Evolutionary conservation across 2,329 filamentous ascomycete genomes (phyloP), one percentile per base, ranked within the genome.

Genomic region (Aspergillus thermomutatus): DNA sequence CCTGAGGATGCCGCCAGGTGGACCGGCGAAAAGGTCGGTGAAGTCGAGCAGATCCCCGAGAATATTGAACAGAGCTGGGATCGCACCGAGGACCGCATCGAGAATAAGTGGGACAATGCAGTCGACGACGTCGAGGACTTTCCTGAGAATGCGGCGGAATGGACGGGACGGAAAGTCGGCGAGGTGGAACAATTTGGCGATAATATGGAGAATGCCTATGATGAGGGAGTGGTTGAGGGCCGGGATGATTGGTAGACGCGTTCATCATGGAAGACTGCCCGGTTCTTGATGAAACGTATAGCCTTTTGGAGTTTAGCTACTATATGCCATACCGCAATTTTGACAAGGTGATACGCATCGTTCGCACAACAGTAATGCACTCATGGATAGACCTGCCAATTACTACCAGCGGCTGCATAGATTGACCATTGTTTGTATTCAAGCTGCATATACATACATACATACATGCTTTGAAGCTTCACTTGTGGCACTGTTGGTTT

Each of bases 121-220:
- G 69, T 70, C 11, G 59, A 72, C 3, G 65, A 68, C 47, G 70
- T 75, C 10, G 68, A 72, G 54, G 62, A 74, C 43, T 54, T 68
- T 43, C 72, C 73, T 2, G 69, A 74, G 51, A 64, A 74, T 34
- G 65, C 74, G n/a, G 72, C 75, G 11, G 68, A 64, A 50, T 76
- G 72, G 67, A 67, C 67, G 8, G 78, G 78, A 2, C 66, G 74
- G 27, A 70, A 72, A 53, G 76, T 78, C 4, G 78, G 77, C 5
- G 68, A 69, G 46, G 76, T 79, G 4, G 77, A 80, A 65, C 57
- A 70, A 34, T 79, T 77, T 57, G 77, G 69, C 0, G 75, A 79
- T 57, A 64, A 75, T 47, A 61, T 80, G 19, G 75, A 74, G 41
- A 61, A 76, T 66, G 69, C 75, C 14, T 80, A 79, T 62, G 77